phyloP scores from a whole-genome alignment of 202 grass and related monocot species.

The Zizania palustris region DNA sequence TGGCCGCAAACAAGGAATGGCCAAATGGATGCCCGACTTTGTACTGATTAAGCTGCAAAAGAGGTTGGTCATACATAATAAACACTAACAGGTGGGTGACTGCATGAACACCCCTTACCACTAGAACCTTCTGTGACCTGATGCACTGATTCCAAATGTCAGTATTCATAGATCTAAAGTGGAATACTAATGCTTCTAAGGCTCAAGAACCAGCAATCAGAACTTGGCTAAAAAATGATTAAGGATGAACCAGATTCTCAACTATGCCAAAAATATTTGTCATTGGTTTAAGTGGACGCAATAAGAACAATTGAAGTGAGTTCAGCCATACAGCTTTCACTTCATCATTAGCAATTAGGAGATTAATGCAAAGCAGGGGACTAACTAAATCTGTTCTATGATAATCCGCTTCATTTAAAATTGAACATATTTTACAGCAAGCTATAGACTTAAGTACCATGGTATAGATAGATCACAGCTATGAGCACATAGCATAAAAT shows the following conservation, averaged over 20 bases:
- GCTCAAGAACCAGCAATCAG: background rate
- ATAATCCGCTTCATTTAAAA: background rate
- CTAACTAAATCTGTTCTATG: slow-evolving; percentile 2
- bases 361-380: slow-evolving; percentile 16
- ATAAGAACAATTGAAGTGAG: background rate
- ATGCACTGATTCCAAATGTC: slow-evolving; percentile 10
- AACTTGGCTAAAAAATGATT: background rate
- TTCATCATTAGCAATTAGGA: background rate
- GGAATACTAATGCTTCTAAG: slow-evolving; percentile 13
- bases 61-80: background rate
- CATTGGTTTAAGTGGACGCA: slow-evolving; percentile 4
- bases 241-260: background rate
- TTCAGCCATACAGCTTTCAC: slow-evolving; percentile 2
- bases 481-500: background rate
- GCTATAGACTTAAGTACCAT: slow-evolving; percentile 5
- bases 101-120: background rate
- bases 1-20: background rate
- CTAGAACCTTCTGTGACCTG: background rate
- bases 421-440: background rate
- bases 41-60: background rate
- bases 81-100: background rate
- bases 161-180: background rate
- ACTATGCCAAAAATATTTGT: background rate
- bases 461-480: background rate
- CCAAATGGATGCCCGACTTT: background rate